Evolutionary conservation across 768 basidiomycete species (phyloP), one percentile per base, ranked within the genome.

Genomic region (Mycena olivaceomarginata): DNA sequence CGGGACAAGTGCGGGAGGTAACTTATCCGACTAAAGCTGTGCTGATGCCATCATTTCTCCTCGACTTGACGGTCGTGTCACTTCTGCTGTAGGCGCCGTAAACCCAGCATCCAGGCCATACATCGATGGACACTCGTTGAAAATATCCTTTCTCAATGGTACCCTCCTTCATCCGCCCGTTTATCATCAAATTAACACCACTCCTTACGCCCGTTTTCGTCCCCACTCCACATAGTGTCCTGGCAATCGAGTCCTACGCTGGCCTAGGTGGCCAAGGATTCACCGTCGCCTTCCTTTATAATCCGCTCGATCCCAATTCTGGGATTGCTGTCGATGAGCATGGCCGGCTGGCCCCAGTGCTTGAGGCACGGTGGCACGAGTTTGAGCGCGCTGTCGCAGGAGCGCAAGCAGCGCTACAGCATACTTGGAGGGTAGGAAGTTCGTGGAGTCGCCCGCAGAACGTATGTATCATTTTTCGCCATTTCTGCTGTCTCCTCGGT

Each of bases 381-480:
- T 76, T 76, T 31, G 75, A 76, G 53, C 69, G 53, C n/a, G 75
- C 75, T 4, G 70, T 76, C 1, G 41, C 40, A 5, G 75, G 6
- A n/a, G 75, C 75, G 13, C 69, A 67, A 22, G 41, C 18, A 7
- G 43, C 39, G n/a, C 37, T 67, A 22, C 51, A 8, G 53, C 15
- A 45, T 9, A 31, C 31, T 4, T 70, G 69, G 51, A n/a, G 64
- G 40, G 75, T 64, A 0, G 69, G 53, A 6, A 63, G 64, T 1
- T 41, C 1, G 40, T 76, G 75, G 75, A 76, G 75, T 60, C 69
- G 75, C 18, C 75, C 75, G 41, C 75, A 76, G 39, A 76, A 76
- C 15, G 75, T 76, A 4, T 13, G 62, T 48, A 39, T 20, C 12
- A 48, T 13, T 66, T 7, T 9, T 13, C 51, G 18, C 22, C 10